phyloP scores from a whole-genome alignment of 805 yeast species.

The Starmerella bacillaris region DNA sequence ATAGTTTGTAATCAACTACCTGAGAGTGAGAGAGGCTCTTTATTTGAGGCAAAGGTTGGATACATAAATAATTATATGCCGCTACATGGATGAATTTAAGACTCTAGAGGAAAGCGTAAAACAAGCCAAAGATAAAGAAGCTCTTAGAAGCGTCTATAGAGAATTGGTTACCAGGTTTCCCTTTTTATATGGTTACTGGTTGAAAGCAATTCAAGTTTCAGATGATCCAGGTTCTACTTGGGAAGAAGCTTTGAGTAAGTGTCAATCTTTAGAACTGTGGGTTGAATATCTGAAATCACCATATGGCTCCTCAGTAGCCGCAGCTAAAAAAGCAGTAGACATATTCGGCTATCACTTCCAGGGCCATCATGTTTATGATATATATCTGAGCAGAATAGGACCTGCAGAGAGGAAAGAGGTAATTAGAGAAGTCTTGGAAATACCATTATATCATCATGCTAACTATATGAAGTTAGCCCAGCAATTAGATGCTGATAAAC shows the following conservation, averaged over 20 bases:
- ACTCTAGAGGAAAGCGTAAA: neutral
- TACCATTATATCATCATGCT: constrained; percentile 80
- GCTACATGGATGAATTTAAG: too few relatives aligned
- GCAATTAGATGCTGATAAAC: constrained; percentile 2
- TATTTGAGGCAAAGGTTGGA: too few relatives aligned
- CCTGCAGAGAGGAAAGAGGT: constrained; percentile 26
- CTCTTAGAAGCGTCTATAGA: constrained; percentile 14
- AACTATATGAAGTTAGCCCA: constrained; percentile 39
- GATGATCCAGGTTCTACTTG: constrained; percentile 10
- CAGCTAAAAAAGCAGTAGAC: constrained; percentile 32
- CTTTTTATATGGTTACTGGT: constrained; percentile 28
- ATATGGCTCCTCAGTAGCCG: constrained; percentile 19
- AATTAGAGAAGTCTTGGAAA: constrained; percentile 21
- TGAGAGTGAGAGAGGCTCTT: too few relatives aligned
- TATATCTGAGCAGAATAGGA: constrained; percentile 32
- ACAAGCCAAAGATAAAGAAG: constrained; percentile 2
- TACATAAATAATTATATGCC: too few relatives aligned
- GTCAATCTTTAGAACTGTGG: constrained; percentile 24
- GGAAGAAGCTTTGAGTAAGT: constrained; percentile 15
- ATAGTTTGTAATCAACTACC: too few relatives aligned
- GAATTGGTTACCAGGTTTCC: constrained; percentile 23
- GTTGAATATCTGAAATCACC: constrained; percentile 20
- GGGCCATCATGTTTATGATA: constrained; percentile 72
- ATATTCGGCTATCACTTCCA: constrained; percentile 53
- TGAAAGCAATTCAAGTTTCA: constrained; percentile 18